These are phyloP conservation scores for Ramaria sp. DNA, from an alignment of 768 basidiomycete species.

Conservation along the genomic window DNA sequence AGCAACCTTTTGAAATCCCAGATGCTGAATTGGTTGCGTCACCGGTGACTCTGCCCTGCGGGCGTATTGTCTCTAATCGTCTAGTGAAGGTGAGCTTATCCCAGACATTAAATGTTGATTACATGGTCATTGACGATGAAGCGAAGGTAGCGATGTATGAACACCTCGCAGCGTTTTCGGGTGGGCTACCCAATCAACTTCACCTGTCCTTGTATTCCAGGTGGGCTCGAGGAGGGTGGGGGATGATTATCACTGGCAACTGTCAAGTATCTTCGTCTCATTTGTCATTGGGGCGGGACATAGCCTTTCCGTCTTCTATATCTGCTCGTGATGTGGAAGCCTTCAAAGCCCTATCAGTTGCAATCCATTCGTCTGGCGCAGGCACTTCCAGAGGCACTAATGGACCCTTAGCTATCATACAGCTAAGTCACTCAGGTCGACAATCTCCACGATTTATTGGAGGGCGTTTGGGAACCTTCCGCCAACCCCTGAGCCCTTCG, in stretches of 20 bases:
- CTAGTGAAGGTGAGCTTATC: constrained; percentile 33
- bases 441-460: constrained; percentile 70
- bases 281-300: constrained; percentile 61
- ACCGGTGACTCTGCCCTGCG: constrained; percentile 22
- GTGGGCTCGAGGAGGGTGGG: constrained; percentile 77
- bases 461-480: constrained; percentile 45
- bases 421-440: constrained; percentile 74
- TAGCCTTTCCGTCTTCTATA: constrained; percentile 43
- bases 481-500: constrained; percentile 63
- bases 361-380: constrained; percentile 31
- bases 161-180: constrained; percentile 52
- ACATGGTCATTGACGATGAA: not conserved
- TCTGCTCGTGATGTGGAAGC: constrained; percentile 24
- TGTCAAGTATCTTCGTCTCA: constrained; percentile 57
- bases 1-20: no score
- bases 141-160: constrained; percentile 85
- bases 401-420: constrained; percentile 55
- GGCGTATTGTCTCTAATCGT: constrained; percentile 28
- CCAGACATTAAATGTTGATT: not conserved
- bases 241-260: constrained; percentile 84
- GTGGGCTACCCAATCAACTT: constrained; percentile 60
- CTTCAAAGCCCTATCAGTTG: constrained; percentile 38
- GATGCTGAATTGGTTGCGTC: constrained; percentile 9
- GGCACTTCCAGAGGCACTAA: not conserved
- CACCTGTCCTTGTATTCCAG: constrained; percentile 57